These are phyloP conservation scores for Golubevia pallescens DNA, from an alignment of 1,284 basidiomycete species.

Conservation along the genomic window DNA sequence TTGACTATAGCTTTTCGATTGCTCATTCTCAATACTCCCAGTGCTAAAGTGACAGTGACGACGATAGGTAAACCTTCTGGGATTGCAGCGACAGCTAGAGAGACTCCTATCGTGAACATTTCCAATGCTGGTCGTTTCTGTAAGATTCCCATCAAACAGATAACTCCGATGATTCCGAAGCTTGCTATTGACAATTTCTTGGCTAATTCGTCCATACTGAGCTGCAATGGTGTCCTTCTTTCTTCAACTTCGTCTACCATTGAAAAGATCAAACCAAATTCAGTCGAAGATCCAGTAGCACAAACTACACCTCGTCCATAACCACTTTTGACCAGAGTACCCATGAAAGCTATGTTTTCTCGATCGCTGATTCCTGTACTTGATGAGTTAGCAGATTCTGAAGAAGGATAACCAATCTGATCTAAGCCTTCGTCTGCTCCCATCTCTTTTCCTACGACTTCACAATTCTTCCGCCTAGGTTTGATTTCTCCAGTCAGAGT, in stretches of 20 bases:
- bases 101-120: slow-evolving; percentile 63
- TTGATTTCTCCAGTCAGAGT: slow-evolving; percentile 59
- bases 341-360: slow-evolving; percentile 61
- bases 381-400: neutral
- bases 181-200: slow-evolving; percentile 51
- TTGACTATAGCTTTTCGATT: slow-evolving; percentile 60
- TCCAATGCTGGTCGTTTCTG: slow-evolving; percentile 48
- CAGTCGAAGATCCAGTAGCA: slow-evolving; percentile 48
- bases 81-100: slow-evolving; percentile 61
- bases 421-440: slow-evolving; percentile 19
- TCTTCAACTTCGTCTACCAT: slow-evolving; percentile 61
- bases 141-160: slow-evolving; percentile 52
- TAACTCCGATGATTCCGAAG: slow-evolving; percentile 53
- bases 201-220: slow-evolving; percentile 60
- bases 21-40: slow-evolving; percentile 62
- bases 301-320: slow-evolving; percentile 52
- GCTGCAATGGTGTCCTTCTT: slow-evolving; percentile 56
- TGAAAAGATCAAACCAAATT: slow-evolving; percentile 59
- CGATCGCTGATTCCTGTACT: slow-evolving; percentile 41
- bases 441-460: slow-evolving; percentile 6
- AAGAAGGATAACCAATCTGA: too few species aligned
- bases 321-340: slow-evolving; percentile 55
- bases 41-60: slow-evolving; percentile 59
- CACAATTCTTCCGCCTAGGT: slow-evolving; percentile 35
- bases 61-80: slow-evolving; percentile 62